phyloP scores from a whole-genome alignment of 2,329 filamentous ascomycete species.

The Cladosporium velox region DNA sequence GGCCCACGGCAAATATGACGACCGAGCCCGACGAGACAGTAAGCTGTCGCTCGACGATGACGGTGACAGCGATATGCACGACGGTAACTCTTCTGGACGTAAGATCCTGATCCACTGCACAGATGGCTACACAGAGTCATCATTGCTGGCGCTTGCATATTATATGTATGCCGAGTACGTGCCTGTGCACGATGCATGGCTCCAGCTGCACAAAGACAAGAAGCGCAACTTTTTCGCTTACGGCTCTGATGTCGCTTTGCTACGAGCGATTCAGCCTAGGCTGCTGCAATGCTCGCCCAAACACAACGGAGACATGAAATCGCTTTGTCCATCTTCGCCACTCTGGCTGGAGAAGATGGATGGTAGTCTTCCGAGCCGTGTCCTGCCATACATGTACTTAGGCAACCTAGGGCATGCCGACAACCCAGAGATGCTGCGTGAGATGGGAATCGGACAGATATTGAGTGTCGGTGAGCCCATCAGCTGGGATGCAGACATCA shows the following conservation, averaged over 20 bases:
- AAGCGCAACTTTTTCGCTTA: conserved; percentile 96
- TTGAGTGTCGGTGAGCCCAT: conserved; percentile 90
- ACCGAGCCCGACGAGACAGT: conserved; percentile 44
- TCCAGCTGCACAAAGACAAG: conserved; percentile 77
- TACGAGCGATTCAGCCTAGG: conserved; percentile 74
- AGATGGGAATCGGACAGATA: conserved; percentile 82
- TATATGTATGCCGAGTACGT: conserved; percentile 87
- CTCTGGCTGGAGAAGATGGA: conserved; percentile 82
- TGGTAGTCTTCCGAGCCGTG: conserved; percentile 84
- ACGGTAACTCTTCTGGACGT: conserved; percentile 46
- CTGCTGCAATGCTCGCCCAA: conserved; percentile 71
- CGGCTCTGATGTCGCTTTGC: conserved; percentile 79
- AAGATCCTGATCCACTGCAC: conserved; percentile 89
- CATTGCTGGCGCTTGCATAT: conserved; percentile 85
- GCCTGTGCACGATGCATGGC: conserved; percentile 81
- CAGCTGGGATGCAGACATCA: conserved; percentile 72
- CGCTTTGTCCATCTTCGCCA: conserved; percentile 63
- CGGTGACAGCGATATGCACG: conserved; percentile 58
- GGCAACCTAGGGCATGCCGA: conserved; percentile 93
- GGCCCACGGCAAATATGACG: conserved; percentile 54
- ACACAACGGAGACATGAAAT: conserved; percentile 50
- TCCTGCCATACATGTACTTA: conserved; percentile 93
- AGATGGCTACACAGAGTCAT: conserved; percentile 95
- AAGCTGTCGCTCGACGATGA: conserved; percentile 41
- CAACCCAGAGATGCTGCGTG: conserved; percentile 78